Base-by-base conservation (phyloP, 2,329 filamentous ascomycete species). In the Phoma sp. region DNA sequence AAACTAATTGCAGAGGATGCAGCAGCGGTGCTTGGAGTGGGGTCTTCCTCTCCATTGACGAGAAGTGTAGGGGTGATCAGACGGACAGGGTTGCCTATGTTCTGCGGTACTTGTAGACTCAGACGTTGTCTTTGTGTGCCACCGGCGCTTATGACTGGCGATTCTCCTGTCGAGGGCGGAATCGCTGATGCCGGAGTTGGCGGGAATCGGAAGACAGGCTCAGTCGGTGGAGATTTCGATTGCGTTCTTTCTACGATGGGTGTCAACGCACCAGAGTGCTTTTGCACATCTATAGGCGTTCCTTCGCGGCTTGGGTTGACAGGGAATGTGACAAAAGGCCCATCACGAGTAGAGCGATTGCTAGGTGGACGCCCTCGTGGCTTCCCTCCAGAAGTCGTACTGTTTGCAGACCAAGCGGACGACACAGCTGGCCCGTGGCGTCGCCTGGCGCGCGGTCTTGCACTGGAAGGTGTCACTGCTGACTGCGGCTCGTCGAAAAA, bases 351-450 rank as follows among this genome's bases (percentile, higher is more conserved):
- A n/a, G 81, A 83, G 24, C 86, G 83, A 64, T 88, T 90, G 51
- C 87, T 89, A 0, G 91, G 90, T 37, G 93, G 93, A 55, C 93
- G 82, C 6, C 93, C 92, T 60, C 92, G 82, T 11, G 89, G 81
- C 71, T 93, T 96, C 2, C 88, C 87, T 4, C 82, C 84, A 1
- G 84, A 78, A 10, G 86, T 80, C 35, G 82, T 79, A 13, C 84
- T 84, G 54, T 83, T 85, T 59, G 86, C 86, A 50, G 89, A 86
- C 93, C 93, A 97, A 0, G 93, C 93, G 8, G 92, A 96, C 0
- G 92, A 96, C 0, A 96, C 91, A 6, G 90, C 91, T 0, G 91
- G 89, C 0, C 92, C 92, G 70, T 96, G 89, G 4, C 90, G 84
- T 50, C 88, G 81, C 49, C 83, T 74, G 5, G 80, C 74, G 54